Base-by-base conservation (phyloP, 768 basidiomycete species). In the Cystoderma amianthinum region DNA sequence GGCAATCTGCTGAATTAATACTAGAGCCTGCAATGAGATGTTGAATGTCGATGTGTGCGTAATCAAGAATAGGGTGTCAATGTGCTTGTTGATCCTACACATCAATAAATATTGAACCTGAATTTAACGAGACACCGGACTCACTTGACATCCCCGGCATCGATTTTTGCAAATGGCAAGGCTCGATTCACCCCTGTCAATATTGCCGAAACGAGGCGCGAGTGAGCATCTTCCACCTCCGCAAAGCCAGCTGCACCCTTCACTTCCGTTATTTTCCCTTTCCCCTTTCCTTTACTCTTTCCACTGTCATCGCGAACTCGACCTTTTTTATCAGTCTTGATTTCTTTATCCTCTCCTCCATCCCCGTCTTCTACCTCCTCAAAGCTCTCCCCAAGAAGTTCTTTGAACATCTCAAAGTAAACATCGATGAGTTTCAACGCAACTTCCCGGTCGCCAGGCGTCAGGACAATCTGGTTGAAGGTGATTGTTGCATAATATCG, bases 41-140 rank as follows among this genome's bases (percentile, higher is more conserved):
- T 95, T 96, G 78, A 99, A 99, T 0, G 93, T 96, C 5, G 91
- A 93, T 5, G 78, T 86, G 61, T 97, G 95, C 2, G 92, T 94
- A 54, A 99, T 92, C 34, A 83, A 74, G 74, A 97, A 98, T 16
- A 97, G 79, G 0, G 90, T 92, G 58, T 92, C 85, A 54, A 96
- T 85, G 51, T 97, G 93, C 41, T 80, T 75, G 48, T 80, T 74
- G 51, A 98, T 80, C 19, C 89, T 92, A 1, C 16, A 36, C 30
- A 43, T 15, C 25, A 19, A 36, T 16, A 18, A 35, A 22, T 15
- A n/a, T 18, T 1, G 38, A 38, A 16, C 18, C 7, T 36, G 10
- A n/a, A 39, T 9, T 39, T 34, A 41, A 20, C 9, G 25, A 22
- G 22, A 13, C 32, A 17, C 15, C 38, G 24, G 22, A 65, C 74